A percentile compares a stretch with the other conserved stretches of the same genome.
phyloP scores from a whole-genome alignment of 2,329 filamentous ascomycete species.

The Chaetomium strumarium region DNA sequence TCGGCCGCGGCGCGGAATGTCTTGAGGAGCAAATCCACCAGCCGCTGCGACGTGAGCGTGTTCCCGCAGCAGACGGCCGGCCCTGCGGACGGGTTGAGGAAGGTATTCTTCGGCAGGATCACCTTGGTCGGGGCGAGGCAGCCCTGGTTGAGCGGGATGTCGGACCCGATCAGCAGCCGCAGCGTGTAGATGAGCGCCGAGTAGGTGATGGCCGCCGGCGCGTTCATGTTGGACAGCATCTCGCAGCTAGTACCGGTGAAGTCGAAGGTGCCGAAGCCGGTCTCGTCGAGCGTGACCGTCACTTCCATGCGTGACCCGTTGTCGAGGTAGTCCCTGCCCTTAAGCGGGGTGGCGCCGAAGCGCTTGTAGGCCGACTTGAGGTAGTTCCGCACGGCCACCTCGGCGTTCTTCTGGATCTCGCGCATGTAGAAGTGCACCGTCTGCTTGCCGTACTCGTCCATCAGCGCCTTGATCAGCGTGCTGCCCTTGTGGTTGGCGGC shows the following conservation, averaged over 20 bases:
- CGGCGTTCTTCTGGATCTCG: slow-evolving; percentile 75
- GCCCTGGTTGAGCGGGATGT: slow-evolving; percentile 83
- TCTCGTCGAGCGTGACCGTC: slow-evolving; percentile 66
- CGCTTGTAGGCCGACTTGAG: slow-evolving; percentile 65
- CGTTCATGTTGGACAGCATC: slow-evolving; percentile 71
- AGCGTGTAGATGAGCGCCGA: slow-evolving; percentile 80
- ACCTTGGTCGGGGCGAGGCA: slow-evolving; percentile 73
- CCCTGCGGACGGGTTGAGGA: slow-evolving; percentile 68
- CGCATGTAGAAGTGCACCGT: slow-evolving; percentile 81
- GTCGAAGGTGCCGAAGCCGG: slow-evolving; percentile 72
- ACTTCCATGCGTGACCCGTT: slow-evolving; percentile 74
- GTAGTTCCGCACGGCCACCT: slow-evolving; percentile 65
- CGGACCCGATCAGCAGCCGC: slow-evolving; percentile 70
- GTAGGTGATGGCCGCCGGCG: slow-evolving; percentile 72
- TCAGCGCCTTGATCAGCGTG: slow-evolving; percentile 65
- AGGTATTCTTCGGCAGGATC: slow-evolving; percentile 63
- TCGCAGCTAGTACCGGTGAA: slow-evolving; percentile 70
- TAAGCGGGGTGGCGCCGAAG: slow-evolving; percentile 64
- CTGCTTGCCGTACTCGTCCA: slow-evolving; percentile 70
- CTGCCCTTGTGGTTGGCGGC: slow-evolving; percentile 85
- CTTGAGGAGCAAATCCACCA: slow-evolving; percentile 77
- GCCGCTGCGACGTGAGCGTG: slow-evolving; percentile 71
- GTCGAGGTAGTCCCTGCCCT: slow-evolving; percentile 78
- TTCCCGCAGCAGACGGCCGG: slow-evolving; percentile 81
- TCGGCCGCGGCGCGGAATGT: slow-evolving; percentile 76